phyloP scores from a whole-genome alignment of 495 filamentous ascomycete species.

The Zalerion maritima region DNA sequence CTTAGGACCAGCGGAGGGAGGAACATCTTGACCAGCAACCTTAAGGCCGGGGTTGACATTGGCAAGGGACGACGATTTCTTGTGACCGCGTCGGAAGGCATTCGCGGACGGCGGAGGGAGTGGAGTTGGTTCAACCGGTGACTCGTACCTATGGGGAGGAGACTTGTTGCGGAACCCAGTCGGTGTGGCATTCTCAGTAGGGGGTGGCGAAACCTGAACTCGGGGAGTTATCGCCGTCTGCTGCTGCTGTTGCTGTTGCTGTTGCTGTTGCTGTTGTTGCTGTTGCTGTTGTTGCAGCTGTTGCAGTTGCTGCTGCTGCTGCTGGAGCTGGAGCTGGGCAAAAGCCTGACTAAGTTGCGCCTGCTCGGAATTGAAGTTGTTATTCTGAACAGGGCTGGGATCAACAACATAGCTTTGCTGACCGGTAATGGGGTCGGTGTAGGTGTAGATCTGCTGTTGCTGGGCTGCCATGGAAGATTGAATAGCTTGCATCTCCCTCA shows the following conservation, averaged over 20 bases:
- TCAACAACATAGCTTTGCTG: constrained; percentile 64
- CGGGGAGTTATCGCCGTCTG: constrained; percentile 32
- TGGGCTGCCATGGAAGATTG: constrained; percentile 43
- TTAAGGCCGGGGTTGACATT: constrained; percentile 45
- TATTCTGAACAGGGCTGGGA: constrained; percentile 18
- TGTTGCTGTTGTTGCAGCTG: constrained; percentile 15
- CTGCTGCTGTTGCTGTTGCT: constrained; percentile 36
- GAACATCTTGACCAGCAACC: constrained; percentile 38
- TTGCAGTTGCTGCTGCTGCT: constrained; percentile 11
- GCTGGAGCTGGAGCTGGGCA: constrained; percentile 13
- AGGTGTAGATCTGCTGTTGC: constrained; percentile 46
- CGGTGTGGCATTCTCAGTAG: constrained; percentile 34
- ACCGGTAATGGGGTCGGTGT: constrained; percentile 70
- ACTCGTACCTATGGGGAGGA: constrained; percentile 49
- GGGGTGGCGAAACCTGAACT: constrained; percentile 69
- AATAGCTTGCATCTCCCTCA: constrained; percentile 61
- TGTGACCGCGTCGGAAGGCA: constrained; percentile 83
- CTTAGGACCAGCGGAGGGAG: constrained; percentile 56
- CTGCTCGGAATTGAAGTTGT: constrained; percentile 8
- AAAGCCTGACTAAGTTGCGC: constrained; percentile 9
- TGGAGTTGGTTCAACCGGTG: constrained; percentile 50
- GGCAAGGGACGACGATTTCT: constrained; percentile 72
- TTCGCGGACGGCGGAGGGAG: constrained; percentile 69
- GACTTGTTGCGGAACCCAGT: constrained; percentile 44
- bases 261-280: constrained; percentile 11